These are phyloP conservation scores for Linum usitatissimum DNA, from an alignment of 345 rosid genomes.

Conservation along the genomic window DNA sequence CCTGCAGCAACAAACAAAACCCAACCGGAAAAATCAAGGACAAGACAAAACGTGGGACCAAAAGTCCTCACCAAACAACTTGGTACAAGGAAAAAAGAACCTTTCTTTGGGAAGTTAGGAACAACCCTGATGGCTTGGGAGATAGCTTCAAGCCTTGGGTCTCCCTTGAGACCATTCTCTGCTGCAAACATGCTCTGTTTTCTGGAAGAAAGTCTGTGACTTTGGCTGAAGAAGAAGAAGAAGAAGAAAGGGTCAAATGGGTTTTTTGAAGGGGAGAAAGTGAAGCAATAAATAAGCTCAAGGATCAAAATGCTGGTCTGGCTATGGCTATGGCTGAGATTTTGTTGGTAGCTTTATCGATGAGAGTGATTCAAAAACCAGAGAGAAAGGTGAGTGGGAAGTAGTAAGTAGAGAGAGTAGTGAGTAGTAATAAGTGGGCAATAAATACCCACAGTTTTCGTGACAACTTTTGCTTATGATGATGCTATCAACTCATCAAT, in stretches of 20 bases:
- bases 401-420: too few relatives aligned
- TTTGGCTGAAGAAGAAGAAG: neutral
- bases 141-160: constrained; percentile 56
- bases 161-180: constrained; percentile 65
- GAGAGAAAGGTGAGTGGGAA: constrained; percentile 15
- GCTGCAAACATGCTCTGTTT: constrained; percentile 47
- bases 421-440: constrained; percentile 5
- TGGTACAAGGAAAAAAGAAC: constrained; percentile 15
- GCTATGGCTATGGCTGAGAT: neutral
- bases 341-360: neutral
- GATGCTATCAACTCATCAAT: too few relatives aligned
- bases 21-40: neutral
- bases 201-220: neutral
- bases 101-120: constrained; percentile 69
- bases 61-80: neutral
- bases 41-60: too few relatives aligned
- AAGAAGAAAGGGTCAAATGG: neutral
- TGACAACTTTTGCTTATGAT: constrained; percentile 38
- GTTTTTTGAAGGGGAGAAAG: neutral
- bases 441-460: constrained; percentile 23
- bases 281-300: neutral
- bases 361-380: neutral
- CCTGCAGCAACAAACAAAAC: constrained; percentile 25
- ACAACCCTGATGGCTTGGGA: constrained; percentile 59
- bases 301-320: constrained; percentile 1